Percentiles rank a stretch among this genome's conserved stretches.
Evolutionary conservation across 805 yeast species (phyloP).

Genomic region (Ogataea zsoltii): DNA sequence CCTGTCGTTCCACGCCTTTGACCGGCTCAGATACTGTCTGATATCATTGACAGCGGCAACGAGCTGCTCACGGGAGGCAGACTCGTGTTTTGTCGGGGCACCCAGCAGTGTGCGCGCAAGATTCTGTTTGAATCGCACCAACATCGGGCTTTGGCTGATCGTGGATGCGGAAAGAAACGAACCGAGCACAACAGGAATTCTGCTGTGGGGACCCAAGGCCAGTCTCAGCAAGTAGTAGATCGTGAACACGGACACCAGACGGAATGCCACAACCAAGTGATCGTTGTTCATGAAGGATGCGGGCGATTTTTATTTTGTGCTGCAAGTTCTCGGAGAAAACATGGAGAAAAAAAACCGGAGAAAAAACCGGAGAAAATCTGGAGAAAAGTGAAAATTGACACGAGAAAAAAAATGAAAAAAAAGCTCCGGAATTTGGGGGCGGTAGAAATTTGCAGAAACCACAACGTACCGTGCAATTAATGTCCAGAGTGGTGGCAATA

Average conservation of each 20-base stretch:
- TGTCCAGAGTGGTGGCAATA: conserved; percentile 43
- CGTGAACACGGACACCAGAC: conserved; percentile 30
- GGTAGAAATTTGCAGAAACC: no score
- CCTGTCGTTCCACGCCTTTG: conserved; percentile 46
- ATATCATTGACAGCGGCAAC: conserved; percentile 47
- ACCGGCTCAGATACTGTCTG: conserved; percentile 41
- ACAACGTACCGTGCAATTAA: conserved; percentile 12
- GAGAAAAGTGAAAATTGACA: background rate
- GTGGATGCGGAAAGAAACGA: conserved; percentile 33
- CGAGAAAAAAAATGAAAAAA: background rate
- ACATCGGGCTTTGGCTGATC: conserved; percentile 27
- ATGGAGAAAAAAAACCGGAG: background rate
- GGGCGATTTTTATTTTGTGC: no score
- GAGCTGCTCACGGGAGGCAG: conserved; percentile 29
- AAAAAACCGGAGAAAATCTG: background rate
- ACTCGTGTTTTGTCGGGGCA: conserved; percentile 6
- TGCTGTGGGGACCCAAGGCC: conserved; percentile 22
- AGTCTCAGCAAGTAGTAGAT: conserved; percentile 26
- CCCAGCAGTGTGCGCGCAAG: conserved; percentile 6
- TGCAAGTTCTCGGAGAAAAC: background rate
- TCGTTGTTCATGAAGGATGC: background rate
- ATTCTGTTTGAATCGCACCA: conserved; percentile 16
- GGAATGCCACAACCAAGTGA: conserved; percentile 27
- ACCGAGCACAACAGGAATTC: conserved; percentile 26
- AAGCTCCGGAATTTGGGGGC: no score